Base-by-base conservation (phyloP, 2,329 filamentous ascomycete species). In the Sarocladium oryzae region DNA sequence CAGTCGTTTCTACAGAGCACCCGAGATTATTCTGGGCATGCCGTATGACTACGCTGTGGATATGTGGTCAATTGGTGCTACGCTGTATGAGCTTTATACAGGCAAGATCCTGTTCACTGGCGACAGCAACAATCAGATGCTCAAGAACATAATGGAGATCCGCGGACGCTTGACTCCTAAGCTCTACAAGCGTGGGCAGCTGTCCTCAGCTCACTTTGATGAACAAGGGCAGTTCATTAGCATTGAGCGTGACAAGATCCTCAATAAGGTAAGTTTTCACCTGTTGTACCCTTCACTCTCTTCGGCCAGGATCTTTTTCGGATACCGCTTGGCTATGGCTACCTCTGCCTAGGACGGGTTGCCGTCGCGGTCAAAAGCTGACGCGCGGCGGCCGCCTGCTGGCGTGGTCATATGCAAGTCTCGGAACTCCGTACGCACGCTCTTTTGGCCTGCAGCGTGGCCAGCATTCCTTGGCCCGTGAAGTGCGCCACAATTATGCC, bases 51-150 rank as follows among this genome's bases (percentile, higher is more conserved):
- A 92, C 65, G 86, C 87, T 7, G 89, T 97, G 57, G 93, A 99
- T 67, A 88, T 96, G 76, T 99, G 93, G 93, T 95, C 92, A 7
- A 89, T 97, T 57, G 95, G 93, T 33, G 99, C 93, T 70, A 99
- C 93, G 0, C 76, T 97, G 26, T 99, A 95, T 67, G 93, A 99
- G 70, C 76, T 99, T 36, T 97, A 95, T 72, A 97, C 93, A 0
- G 93, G 93, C 62, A 96, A 96, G 67, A 97, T 99, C 53, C 76
- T 99, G 28, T 99, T 99, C 66, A 90, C 89, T 1, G 93, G 93
- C 53, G 82, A 88, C 57, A 93, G 89, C 71, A 99, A 99, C 74
- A 99, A 99, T 64, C 90, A 96, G 71, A 99, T 99, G 93, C 81
- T 99, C 54, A 88, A 89, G 56, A 85, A 87, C 18, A 96, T 99